These are phyloP conservation scores for Pythium rhizo-oryzae DNA, from an alignment of 352 stramenopile species.

Conservation along the genomic window DNA sequence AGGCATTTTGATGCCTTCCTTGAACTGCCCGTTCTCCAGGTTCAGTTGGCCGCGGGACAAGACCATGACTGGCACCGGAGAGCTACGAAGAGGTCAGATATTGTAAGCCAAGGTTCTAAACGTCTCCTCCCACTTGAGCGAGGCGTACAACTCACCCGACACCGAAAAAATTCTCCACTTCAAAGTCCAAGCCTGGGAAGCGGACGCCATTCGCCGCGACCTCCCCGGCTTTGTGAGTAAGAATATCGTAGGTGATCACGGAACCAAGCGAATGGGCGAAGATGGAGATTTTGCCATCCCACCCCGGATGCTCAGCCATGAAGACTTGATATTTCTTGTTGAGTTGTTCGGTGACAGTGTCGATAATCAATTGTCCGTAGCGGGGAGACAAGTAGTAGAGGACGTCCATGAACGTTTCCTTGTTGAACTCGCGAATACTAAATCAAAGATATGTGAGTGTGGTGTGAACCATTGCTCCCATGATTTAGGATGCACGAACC, in stretches of 20 bases:
- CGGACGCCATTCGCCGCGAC: constrained; percentile 65
- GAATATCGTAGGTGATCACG: constrained; percentile 92
- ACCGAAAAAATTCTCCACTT: constrained; percentile 88
- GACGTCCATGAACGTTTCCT: constrained; percentile 95
- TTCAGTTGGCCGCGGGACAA: constrained; percentile 80
- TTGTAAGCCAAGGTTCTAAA: neutral
- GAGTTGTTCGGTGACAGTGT: constrained; percentile 88
- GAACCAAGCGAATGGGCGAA: constrained; percentile 91
- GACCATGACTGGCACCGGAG: constrained; percentile 83
- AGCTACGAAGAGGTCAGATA: constrained; percentile 35
- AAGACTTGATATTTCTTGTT: constrained; percentile 92
- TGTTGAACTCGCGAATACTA: constrained; percentile 92
- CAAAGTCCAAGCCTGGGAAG: constrained; percentile 82
- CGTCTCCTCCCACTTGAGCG: neutral
- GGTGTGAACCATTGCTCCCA: neutral
- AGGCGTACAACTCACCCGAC: constrained; percentile 71
- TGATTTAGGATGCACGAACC: constrained; percentile 35
- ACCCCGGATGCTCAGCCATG: constrained; percentile 86
- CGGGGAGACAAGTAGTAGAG: constrained; percentile 92
- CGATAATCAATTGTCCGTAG: constrained; percentile 91
- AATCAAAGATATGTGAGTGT: neutral
- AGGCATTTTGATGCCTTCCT: constrained; percentile 77
- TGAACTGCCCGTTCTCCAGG: constrained; percentile 76
- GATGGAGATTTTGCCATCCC: constrained; percentile 89
- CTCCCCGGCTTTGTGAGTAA: constrained; percentile 76